Evolutionary conservation across 208 protist genomes (phyloP), one percentile per base, ranked within the genome.

Genomic region (Acanthamoeba triangularis): DNA sequence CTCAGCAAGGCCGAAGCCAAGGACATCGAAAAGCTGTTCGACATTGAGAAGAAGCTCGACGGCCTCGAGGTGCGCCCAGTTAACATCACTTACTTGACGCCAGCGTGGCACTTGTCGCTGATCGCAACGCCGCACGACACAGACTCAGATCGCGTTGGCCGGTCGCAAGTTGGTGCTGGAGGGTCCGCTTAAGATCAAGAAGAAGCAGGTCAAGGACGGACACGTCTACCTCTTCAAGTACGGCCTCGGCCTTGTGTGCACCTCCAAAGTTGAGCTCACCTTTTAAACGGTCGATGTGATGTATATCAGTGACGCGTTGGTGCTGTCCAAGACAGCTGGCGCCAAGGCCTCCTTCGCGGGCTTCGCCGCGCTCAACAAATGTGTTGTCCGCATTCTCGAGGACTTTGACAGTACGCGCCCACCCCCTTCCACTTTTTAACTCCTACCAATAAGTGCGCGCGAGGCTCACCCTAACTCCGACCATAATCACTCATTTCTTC

Each of bases 321-420:
- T 84, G 74, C 74, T 84, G 16, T 84, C 74, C n/a, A 84, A 84
- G 74, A 84, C 74, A 6, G 41, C 74, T 7, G 74, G 74, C 8
- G 41, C 25, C 14, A 84, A 84, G 41, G 74, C 74, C 74, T 54
- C 74, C 44, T 84, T 84, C 25, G 74, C 74, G 8, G 74, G 74
- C 37, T 54, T 84, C 28, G 74, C 41, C 44, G 23, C 74, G 25
- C 74, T 84, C 28, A 84, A 84, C 74, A 44, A 54, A 11, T 84
- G 74, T 16, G 74, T 84, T 52, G 41, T 84, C 41, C 74, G 74
- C 41, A 84, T 52, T n/a, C 74, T 84, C 44, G 74, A 84, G 25
- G 74, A 84, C n/a, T 84, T 84, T 84, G 74, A 84, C 74, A 84
- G 74, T 84, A 56, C 74, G 74, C 33, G n/a, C n/a, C n/a, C n/a